Evolutionary conservation across 2,329 filamentous ascomycete species (phyloP).

Genomic region (Pseudonectria buxi): DNA sequence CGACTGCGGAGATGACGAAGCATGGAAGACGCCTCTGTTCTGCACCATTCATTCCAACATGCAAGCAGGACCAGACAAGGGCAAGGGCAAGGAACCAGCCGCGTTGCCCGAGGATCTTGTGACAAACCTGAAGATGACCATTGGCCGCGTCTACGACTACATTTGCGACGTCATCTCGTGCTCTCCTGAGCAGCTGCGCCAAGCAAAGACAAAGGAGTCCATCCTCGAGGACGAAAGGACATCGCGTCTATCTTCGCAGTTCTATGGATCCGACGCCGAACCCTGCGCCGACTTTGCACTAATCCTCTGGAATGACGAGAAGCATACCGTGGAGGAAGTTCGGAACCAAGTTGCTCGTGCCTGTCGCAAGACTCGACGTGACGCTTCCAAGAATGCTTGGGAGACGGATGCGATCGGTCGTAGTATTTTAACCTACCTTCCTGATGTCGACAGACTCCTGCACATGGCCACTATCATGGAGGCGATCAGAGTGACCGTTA

Average conservation of each 20-base stretch:
- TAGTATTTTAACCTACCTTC: slow-evolving; percentile 72
- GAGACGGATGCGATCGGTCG: slow-evolving; percentile 87
- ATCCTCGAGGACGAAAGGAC: slow-evolving; percentile 75
- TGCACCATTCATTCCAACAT: slow-evolving; percentile 84
- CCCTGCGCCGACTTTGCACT: slow-evolving; percentile 64
- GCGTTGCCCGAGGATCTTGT: slow-evolving; percentile 68
- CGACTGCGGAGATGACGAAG: slow-evolving; percentile 93
- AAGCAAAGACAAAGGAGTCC: slow-evolving; percentile 74
- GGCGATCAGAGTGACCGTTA: slow-evolving; percentile 92
- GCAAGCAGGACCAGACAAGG: slow-evolving; percentile 43
- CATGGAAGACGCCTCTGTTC: slow-evolving; percentile 80
- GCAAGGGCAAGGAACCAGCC: slow-evolving; percentile 54
- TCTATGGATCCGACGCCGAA: slow-evolving; percentile 57
- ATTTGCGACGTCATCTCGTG: slow-evolving; percentile 97
- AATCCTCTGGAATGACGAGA: slow-evolving; percentile 96
- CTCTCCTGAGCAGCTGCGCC: slow-evolving; percentile 86
- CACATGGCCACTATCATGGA: slow-evolving; percentile 80
- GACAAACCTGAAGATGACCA: slow-evolving; percentile 74
- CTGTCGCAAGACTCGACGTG: slow-evolving; percentile 63
- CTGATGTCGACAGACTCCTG: slow-evolving; percentile 66
- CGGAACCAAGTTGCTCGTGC: slow-evolving; percentile 83
- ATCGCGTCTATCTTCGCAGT: slow-evolving; percentile 64
- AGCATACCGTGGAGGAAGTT: slow-evolving; percentile 91
- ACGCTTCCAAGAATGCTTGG: slow-evolving; percentile 69
- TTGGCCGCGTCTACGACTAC: slow-evolving; percentile 82